phyloP scores from a whole-genome alignment of 1,284 basidiomycete species.

The Kalmanozyma brasiliensis region DNA sequence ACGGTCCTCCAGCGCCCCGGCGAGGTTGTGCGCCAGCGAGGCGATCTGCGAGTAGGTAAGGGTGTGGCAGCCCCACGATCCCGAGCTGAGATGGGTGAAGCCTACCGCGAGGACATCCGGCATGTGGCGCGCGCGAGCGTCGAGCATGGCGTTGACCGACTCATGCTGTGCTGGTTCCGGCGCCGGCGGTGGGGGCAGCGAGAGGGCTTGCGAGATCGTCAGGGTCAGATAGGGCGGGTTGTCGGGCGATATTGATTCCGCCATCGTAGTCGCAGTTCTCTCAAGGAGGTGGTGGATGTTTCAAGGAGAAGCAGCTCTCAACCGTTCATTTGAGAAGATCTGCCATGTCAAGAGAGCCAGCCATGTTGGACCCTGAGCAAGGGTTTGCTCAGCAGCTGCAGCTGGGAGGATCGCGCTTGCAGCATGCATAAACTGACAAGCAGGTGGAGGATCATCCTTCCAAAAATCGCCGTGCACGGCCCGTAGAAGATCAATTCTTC shows the following conservation, averaged over 20 bases:
- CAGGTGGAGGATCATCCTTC: constrained; percentile 17
- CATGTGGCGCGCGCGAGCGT: constrained; percentile 63
- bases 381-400: constrained; percentile 38
- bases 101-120: constrained; percentile 67
- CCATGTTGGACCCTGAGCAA: constrained; percentile 16
- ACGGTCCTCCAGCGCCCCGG: constrained; percentile 7
- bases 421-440: constrained; percentile 9
- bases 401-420: constrained; percentile 14
- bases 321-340: neutral
- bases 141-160: constrained; percentile 67
- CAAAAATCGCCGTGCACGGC: too few relatives aligned
- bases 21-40: constrained; percentile 7
- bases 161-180: constrained; percentile 64
- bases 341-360: neutral
- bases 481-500: too few relatives aligned
- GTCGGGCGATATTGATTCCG: constrained; percentile 16
- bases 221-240: constrained; percentile 43
- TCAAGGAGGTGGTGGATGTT: neutral
- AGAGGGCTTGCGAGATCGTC: constrained; percentile 44
- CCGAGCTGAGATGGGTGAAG: constrained; percentile 55
- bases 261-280: too few relatives aligned
- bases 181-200: constrained; percentile 41
- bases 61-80: constrained; percentile 56
- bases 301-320: neutral
- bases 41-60: constrained; percentile 48